These are phyloP conservation scores for Lonicera japonica DNA, from an alignment of 129 eudicot species.

Conservation along the genomic window DNA sequence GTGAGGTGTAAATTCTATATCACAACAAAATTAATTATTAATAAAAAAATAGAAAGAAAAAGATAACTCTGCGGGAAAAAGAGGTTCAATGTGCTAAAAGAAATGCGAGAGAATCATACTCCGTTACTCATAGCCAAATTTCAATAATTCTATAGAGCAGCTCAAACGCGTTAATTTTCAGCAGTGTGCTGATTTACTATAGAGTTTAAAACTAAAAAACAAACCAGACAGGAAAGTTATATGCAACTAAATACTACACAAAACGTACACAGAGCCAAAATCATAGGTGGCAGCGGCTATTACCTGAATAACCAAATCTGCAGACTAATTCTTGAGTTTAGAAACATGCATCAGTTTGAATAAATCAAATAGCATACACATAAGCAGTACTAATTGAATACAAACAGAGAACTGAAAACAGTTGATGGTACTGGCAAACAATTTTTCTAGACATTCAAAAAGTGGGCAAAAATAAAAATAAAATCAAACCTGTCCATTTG, in stretches of 20 bases:
- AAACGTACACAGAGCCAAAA: too few relatives aligned
- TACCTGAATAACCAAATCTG: too few relatives aligned
- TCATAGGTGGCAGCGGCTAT: too few relatives aligned
- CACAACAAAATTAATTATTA: background rate
- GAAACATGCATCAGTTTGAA: too few relatives aligned
- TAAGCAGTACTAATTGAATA: too few relatives aligned
- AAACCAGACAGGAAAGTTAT: background rate
- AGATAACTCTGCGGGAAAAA: background rate
- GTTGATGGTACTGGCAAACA: background rate
- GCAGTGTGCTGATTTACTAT: background rate
- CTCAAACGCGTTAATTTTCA: background rate
- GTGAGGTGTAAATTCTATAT: background rate
- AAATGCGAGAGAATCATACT: background rate
- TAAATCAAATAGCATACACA: too few relatives aligned
- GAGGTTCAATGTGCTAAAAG: background rate
- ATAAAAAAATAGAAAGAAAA: too few relatives aligned
- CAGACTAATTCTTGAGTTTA: too few relatives aligned
- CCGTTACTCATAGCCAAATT: too few relatives aligned
- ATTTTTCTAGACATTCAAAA: background rate
- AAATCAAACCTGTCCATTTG: conserved; percentile 22
- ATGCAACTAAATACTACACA: background rate
- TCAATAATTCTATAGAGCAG: too few relatives aligned
- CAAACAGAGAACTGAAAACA: background rate
- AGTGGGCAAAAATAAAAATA: background rate
- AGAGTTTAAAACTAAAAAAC: background rate